Evolutionary conservation across 257 asterid genomes (phyloP), one percentile per base, ranked within the genome.

Genomic region (Nicotiana noctiflora): DNA sequence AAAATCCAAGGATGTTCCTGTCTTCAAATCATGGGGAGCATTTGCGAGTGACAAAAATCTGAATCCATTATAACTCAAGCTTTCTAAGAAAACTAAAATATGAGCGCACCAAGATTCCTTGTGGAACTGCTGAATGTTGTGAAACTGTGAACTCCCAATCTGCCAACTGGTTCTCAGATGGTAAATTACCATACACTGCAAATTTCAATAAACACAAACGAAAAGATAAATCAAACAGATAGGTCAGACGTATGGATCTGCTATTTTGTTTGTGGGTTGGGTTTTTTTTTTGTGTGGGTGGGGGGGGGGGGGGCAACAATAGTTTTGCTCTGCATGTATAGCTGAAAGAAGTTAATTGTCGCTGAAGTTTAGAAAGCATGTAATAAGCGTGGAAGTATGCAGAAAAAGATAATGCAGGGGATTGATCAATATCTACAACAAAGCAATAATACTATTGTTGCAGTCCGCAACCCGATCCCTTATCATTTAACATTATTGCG

Each of bases 111-210:
- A 88, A 76, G 63, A 88, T 76, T 81, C 91, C 91, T 70, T 85
- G 89, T 9, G 92, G 86, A 67, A 86, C 89, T 68, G 89, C 94
- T 72, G 94, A 90, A 83, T 95, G 98, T 85, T 95, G 98, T 37
- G 96, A 85, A 87, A 93, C 90, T 25, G 97, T 92, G 87, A 93
- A 95, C 85, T 93, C 98, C 99, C 99, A 95, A 81, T 95, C 97
- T 59, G 94, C 89, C 83, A 95, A 89, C 84, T 95, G 97, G 60
- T 81, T 84, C 89, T 92, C 91, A 63, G 99, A 89, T 40, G 99
- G 99, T 80, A 95, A 85, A 88, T 90, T 92, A 32, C 98, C 98
- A 67, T 95, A 95, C 95, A 95, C 99, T 95, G 91, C 77, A 83
- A 83, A 75, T 55, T 65, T 6, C 79, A 78, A 57, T 31, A 56